Evolutionary conservation across 2,329 filamentous ascomycete genomes (phyloP).

Genomic region (Exophiala spinifera): DNA sequence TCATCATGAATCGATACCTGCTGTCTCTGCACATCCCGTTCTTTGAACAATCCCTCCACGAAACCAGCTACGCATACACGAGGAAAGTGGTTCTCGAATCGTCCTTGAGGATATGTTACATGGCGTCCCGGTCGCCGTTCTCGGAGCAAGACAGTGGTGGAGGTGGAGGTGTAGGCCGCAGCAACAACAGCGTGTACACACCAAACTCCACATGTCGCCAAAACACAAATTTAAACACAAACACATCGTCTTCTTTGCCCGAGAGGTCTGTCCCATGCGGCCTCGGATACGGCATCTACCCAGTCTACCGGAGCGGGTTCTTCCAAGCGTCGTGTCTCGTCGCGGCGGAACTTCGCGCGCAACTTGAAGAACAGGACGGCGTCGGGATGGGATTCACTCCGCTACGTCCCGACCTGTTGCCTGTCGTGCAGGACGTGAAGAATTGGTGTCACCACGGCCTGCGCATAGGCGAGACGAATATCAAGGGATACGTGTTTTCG

Average conservation of each 20-base stretch:
- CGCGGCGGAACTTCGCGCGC: conserved; percentile 13
- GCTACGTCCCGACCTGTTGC: conserved; percentile 36
- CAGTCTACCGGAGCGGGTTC: conserved; percentile 39
- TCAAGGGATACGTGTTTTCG: conserved; percentile 40
- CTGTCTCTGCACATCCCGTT: conserved; percentile 35
- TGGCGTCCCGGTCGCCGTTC: conserved; percentile 42
- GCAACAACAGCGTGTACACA: too few species aligned
- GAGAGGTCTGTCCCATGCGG: too few species aligned
- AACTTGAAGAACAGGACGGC: conserved; percentile 21
- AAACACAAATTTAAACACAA: too few species aligned
- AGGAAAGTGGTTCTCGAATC: conserved; percentile 45
- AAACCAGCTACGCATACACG: conserved; percentile 38
- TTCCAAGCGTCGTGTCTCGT: conserved; percentile 41
- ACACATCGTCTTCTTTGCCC: too few species aligned
- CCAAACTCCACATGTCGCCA: too few species aligned
- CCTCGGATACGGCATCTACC: too few species aligned
- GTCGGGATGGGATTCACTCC: conserved; percentile 19
- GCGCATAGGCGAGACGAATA: conserved; percentile 33
- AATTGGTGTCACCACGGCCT: conserved; percentile 30
- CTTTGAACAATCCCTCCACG: conserved; percentile 32
- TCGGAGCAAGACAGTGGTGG: conserved; percentile 29
- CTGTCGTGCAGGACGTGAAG: conserved; percentile 26
- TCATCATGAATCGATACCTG: conserved; percentile 32
- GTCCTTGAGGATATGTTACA: conserved; percentile 41
- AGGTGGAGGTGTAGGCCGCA: conserved; percentile 29